These are phyloP conservation scores for Boletus rex-veris DNA, from an alignment of 768 basidiomycete species.

Conservation along the genomic window DNA sequence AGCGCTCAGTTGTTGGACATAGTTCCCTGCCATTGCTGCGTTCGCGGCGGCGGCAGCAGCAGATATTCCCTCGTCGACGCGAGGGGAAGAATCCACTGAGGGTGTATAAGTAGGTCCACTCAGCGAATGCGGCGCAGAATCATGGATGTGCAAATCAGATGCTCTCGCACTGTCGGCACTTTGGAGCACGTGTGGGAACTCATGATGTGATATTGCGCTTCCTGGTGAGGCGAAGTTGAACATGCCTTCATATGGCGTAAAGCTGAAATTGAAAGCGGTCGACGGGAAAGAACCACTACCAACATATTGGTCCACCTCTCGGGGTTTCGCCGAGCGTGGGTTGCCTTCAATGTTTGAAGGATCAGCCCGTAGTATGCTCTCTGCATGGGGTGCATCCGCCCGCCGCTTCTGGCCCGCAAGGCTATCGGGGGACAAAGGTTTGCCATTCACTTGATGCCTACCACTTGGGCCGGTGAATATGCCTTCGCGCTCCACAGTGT, in stretches of 20 bases:
- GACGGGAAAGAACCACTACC: constrained; percentile 58
- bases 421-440: constrained; percentile 62
- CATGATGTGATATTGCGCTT: constrained; percentile 35
- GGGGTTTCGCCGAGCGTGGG: constrained; percentile 26
- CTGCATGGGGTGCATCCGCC: constrained; percentile 76
- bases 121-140: constrained; percentile 31
- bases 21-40: constrained; percentile 69
- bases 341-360: constrained; percentile 53
- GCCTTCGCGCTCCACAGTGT: constrained; percentile 73
- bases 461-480: constrained; percentile 57
- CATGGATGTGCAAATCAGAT: constrained; percentile 31
- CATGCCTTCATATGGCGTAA: constrained; percentile 59
- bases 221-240: constrained; percentile 47
- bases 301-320: constrained; percentile 41
- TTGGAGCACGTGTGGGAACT: constrained; percentile 34
- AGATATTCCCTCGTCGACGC: constrained; percentile 51
- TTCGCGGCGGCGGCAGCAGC: constrained; percentile 59
- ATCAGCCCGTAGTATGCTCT: constrained; percentile 78
- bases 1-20: constrained; percentile 57
- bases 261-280: constrained; percentile 69
- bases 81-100: constrained; percentile 29
- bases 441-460: constrained; percentile 79
- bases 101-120: constrained; percentile 35
- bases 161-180: constrained; percentile 26
- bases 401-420: constrained; percentile 72